Evolutionary conservation across 2,329 filamentous ascomycete genomes (phyloP).

Genomic region (Septoria linicola): DNA sequence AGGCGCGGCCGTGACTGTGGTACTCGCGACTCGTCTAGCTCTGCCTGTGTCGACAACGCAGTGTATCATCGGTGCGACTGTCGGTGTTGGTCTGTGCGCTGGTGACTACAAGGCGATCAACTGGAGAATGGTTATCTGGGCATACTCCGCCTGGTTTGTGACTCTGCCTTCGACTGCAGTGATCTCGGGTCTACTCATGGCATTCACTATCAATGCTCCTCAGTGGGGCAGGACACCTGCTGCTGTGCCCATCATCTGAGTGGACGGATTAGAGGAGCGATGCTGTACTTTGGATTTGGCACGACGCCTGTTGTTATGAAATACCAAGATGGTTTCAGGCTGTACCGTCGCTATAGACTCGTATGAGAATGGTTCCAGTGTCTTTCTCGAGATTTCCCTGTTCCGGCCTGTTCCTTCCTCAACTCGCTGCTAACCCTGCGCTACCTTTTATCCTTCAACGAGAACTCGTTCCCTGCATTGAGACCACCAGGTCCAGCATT

Average conservation of each 20-base stretch:
- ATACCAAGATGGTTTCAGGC: no score
- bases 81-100: constrained; percentile 61
- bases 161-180: constrained; percentile 58
- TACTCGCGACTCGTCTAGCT: constrained; percentile 60
- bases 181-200: constrained; percentile 60
- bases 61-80: constrained; percentile 61
- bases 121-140: constrained; percentile 61
- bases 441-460: neutral
- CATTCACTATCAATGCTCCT: constrained; percentile 42
- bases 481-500: neutral
- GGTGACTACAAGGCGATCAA: constrained; percentile 58
- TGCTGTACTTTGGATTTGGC: neutral
- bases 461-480: neutral
- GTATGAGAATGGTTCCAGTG: no score
- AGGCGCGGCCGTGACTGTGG: constrained; percentile 60
- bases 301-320: neutral
- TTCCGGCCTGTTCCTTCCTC: no score
- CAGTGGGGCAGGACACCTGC: constrained; percentile 10
- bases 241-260: neutral
- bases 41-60: constrained; percentile 64
- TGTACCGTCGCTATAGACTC: no score
- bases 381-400: no score
- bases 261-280: neutral
- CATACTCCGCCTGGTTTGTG: constrained; percentile 60
- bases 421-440: neutral